Evolutionary conservation across 176 grass and related monocot species (phyloP), one percentile per base, ranked within the genome.

Genomic region (Carex parvula): DNA sequence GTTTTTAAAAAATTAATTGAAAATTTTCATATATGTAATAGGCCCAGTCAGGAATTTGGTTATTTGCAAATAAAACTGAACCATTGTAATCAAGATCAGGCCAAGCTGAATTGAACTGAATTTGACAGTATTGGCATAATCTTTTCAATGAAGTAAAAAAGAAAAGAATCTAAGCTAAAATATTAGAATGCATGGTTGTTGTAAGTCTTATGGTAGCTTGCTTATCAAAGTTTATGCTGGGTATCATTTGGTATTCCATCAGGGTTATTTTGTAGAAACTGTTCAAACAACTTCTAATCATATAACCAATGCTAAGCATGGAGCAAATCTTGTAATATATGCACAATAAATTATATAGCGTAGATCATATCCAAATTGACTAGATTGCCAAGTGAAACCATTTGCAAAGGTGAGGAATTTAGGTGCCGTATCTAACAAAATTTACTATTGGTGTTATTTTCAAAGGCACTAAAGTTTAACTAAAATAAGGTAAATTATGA

Each of bases 401-500:
- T 72, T 72, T 72, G 41, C 18, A 20, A 53, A 74, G 66, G 2
- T 63, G 66, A 15, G 70, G 7, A 74, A 42, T 71, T 71, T 8
- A 71, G 35, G 35, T 71, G 68, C 37, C 3, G 10, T 70, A 44
- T 44, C 3, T 39, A 70, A 42, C 37, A 44, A 17, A 70, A 41
- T 42, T 44, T 42, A 70, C 67, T 70, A n/a, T 70, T 70, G 24
- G 42, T 48, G 46, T 48, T 11, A 48, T 48, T 67, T 71, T 71
- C 13, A 71, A 21, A 70, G 6, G 16, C 35, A 2, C 35, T 70
- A 70, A 70, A 70, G 26, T 70, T 70, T 11, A 70, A 39, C 6
- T 70, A 17, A 68, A 70, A 70, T 17, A 42, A 42, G 69, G 69
- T 72, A 72, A 50, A 14, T 22, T 72, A 72, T 48, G n/a, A 71